Evolutionary conservation across 2,329 filamentous ascomycete species (phyloP).

Genomic region (Clonostachys rhizophaga): DNA sequence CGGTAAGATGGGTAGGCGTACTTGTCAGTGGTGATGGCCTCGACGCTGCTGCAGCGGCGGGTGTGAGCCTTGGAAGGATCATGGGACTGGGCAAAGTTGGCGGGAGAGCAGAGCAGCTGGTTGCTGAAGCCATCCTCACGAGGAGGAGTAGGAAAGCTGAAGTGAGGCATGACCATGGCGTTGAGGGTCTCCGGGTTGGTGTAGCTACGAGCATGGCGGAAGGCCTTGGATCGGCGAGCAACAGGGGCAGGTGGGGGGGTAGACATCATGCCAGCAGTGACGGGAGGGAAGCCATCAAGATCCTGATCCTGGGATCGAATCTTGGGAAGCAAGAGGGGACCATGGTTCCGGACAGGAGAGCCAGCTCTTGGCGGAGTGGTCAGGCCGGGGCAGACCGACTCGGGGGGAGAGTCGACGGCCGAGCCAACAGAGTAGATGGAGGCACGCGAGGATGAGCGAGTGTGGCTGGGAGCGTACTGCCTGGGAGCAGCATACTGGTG

Average conservation of each 20-base stretch:
- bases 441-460: constrained; percentile 59
- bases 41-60: constrained; percentile 60
- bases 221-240: not conserved
- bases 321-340: constrained; percentile 77
- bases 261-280: constrained; percentile 18
- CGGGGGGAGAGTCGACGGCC: constrained; percentile 46
- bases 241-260: constrained; percentile 8
- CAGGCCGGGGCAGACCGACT: constrained; percentile 62
- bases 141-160: constrained; percentile 29
- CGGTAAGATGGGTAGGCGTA: constrained; percentile 85
- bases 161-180: constrained; percentile 25
- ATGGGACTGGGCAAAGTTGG: constrained; percentile 36
- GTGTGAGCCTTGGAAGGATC: constrained; percentile 23
- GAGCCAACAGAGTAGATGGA: constrained; percentile 61
- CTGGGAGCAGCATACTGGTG: not conserved
- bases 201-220: constrained; percentile 48
- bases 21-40: constrained; percentile 59
- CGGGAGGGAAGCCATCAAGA: constrained; percentile 50
- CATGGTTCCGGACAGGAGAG: constrained; percentile 73
- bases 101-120: constrained; percentile 64
- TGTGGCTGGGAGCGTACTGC: constrained; percentile 40
- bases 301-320: constrained; percentile 81
- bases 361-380: constrained; percentile 62
- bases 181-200: constrained; percentile 56
- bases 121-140: constrained; percentile 19